These are phyloP conservation scores for Aspergillus leporis DNA, from an alignment of 495 filamentous ascomycete species.

Conservation along the genomic window DNA sequence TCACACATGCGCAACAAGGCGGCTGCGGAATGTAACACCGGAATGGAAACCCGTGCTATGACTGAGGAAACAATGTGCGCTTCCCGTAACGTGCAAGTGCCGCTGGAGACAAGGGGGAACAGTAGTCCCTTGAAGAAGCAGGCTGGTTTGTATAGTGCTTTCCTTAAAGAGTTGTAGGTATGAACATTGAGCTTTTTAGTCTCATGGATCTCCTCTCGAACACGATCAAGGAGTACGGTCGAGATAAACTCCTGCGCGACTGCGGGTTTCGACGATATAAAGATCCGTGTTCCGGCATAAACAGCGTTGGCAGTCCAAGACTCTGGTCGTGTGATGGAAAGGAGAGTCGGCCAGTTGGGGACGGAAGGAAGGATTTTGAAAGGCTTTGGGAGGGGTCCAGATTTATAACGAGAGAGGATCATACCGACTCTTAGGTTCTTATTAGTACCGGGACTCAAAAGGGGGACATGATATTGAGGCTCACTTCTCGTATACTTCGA, in stretches of 20 bases:
- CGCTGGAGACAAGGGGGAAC: slow-evolving; percentile 77
- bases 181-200: slow-evolving; percentile 93
- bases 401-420: slow-evolving; percentile 89
- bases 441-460: slow-evolving; percentile 19
- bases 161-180: slow-evolving; percentile 89
- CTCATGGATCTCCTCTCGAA: slow-evolving; percentile 84
- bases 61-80: slow-evolving; percentile 87
- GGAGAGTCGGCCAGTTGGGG: slow-evolving; percentile 85
- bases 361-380: slow-evolving; percentile 95
- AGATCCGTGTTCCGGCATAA: slow-evolving; percentile 84
- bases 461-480: slow-evolving; percentile 18
- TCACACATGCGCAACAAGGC: slow-evolving; percentile 91
- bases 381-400: slow-evolving; percentile 90
- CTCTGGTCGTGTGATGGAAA: slow-evolving; percentile 77
- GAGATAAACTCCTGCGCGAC: slow-evolving; percentile 80
- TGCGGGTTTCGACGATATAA: slow-evolving; percentile 74
- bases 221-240: slow-evolving; percentile 78
- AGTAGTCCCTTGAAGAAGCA: slow-evolving; percentile 97
- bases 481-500: slow-evolving; percentile 92
- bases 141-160: slow-evolving; percentile 90
- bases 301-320: slow-evolving; percentile 85
- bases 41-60: slow-evolving; percentile 75
- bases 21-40: slow-evolving; percentile 88
- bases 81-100: slow-evolving; percentile 84
- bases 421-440: slow-evolving; percentile 65